Evolutionary conservation across 1,284 basidiomycete genomes (phyloP), one percentile per base, ranked within the genome.

Genomic region (Leccinum huronense): DNA sequence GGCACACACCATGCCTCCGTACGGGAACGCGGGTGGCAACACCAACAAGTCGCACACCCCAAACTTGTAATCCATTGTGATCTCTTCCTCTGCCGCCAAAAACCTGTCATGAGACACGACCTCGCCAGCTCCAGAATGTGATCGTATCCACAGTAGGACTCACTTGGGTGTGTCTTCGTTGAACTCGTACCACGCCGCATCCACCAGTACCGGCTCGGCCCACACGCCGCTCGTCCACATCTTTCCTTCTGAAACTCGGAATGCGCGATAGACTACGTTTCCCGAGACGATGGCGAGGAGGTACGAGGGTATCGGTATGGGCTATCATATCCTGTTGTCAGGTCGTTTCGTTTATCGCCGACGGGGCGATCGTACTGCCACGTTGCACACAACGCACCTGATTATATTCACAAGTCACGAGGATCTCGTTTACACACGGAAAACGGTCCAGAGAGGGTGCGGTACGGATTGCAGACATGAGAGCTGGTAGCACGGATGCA

Each of bases 1-100:
- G 31, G 31, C 30, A 56, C 54, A 13, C 9, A 56, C 54, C 54
- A 56, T 56, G 16, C 54, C 54, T 56, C 54, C 54, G 16, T 56
- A 56, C 30, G 54, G 54, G 11, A 56, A 56, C 31, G 30, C 30
- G 31, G 54, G 54, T 2, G 54, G 31, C 54, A 98, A 81, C n/a
- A 98, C 91, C 34, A 98, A 81, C 7, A 96, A 79, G 75, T 98
- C 95, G 73, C 95, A 98, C 3, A 95, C 89, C 2, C 92, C 91
- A 79, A 97, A 98, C 58, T 83, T 81, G 77, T 98, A 99, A 0
- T 85, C 81, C 0, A 84, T 85, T 2, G 93, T 83, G 48, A 95
- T 76, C 42, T 79, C 80, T 48, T 83, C 80, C 61, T 93, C 94
- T 13, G 83, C 84, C 1, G 84, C 81, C 68, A 97, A 78, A 77